Conservation (phyloP, 805 yeast genomes). For the Metschnikowia hibisci region DNA sequence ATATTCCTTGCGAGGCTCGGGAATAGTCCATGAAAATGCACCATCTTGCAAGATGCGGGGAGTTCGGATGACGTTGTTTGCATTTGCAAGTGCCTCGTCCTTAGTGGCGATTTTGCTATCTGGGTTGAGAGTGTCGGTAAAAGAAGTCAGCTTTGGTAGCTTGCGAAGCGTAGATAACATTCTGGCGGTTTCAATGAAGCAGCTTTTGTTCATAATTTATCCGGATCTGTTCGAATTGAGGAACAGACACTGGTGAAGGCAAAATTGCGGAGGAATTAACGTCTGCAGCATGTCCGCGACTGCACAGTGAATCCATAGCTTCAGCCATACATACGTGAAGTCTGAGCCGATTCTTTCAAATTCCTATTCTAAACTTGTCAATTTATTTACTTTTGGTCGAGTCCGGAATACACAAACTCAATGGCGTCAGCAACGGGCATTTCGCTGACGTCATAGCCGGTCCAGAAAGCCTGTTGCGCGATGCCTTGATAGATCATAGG, state of each 20-base stretch:
- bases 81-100: constrained; percentile 28
- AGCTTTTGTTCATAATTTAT: background rate
- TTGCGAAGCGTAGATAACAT: constrained; percentile 22
- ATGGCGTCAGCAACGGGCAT: constrained; percentile 24
- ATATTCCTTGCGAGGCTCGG: constrained; percentile 55
- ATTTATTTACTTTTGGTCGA: background rate
- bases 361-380: too few species aligned
- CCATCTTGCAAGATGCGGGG: constrained; percentile 49
- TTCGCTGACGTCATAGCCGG: constrained; percentile 23
- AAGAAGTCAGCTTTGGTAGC: constrained; percentile 29
- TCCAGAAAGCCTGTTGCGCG: constrained; percentile 31
- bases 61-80: constrained; percentile 28
- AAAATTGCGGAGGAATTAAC: too few species aligned
- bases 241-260: background rate
- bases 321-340: too few species aligned
- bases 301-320: too few species aligned
- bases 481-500: constrained; percentile 33
- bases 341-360: too few species aligned
- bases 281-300: too few species aligned
- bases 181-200: constrained; percentile 2
- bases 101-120: constrained; percentile 27
- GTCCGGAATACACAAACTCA: constrained; percentile 15
- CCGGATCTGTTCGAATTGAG: background rate
- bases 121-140: constrained; percentile 26
- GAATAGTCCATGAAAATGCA: constrained; percentile 68